phyloP scores from a whole-genome alignment of 345 rosid genomes.

The Arabis alpina region DNA sequence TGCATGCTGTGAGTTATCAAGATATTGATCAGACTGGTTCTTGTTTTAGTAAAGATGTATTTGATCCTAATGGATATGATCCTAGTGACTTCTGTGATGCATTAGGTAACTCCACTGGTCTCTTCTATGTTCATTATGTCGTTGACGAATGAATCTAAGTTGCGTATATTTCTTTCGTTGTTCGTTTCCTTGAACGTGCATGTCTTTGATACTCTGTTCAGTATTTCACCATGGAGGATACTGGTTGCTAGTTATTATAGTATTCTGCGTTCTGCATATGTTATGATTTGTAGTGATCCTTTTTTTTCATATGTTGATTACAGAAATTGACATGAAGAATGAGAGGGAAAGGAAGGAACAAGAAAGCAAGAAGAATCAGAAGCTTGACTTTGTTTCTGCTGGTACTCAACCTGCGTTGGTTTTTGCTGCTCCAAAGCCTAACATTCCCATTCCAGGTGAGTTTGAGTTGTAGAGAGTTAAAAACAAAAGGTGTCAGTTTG shows the following conservation, averaged over 20 bases:
- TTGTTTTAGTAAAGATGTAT: slow-evolving; percentile 91
- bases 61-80: slow-evolving; percentile 93
- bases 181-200: not conserved
- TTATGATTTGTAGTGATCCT: not conserved
- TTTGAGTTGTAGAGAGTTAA: not conserved
- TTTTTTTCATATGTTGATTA: slow-evolving; percentile 18
- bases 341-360: slow-evolving; percentile 91
- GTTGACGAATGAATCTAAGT: too few species aligned
- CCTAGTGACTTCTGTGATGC: slow-evolving; percentile 77
- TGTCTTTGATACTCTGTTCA: not conserved
- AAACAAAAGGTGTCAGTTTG: slow-evolving; percentile 6
- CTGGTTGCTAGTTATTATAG: not conserved
- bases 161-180: not conserved
- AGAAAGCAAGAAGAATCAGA: slow-evolving; percentile 80
- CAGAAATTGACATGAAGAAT: slow-evolving; percentile 80
- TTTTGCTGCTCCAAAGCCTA: slow-evolving; percentile 57
- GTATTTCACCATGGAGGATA: not conserved
- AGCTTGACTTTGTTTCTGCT: slow-evolving; percentile 69
- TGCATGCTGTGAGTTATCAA: slow-evolving; percentile 93
- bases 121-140: not conserved
- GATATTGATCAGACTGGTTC: slow-evolving; percentile 93
- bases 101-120: slow-evolving; percentile 58
- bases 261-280: not conserved
- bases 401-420: slow-evolving; percentile 67
- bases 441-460: slow-evolving; percentile 69